These are phyloP conservation scores for Neurospora terricola DNA, from an alignment of 495 filamentous ascomycete genomes.

Conservation along the genomic window DNA sequence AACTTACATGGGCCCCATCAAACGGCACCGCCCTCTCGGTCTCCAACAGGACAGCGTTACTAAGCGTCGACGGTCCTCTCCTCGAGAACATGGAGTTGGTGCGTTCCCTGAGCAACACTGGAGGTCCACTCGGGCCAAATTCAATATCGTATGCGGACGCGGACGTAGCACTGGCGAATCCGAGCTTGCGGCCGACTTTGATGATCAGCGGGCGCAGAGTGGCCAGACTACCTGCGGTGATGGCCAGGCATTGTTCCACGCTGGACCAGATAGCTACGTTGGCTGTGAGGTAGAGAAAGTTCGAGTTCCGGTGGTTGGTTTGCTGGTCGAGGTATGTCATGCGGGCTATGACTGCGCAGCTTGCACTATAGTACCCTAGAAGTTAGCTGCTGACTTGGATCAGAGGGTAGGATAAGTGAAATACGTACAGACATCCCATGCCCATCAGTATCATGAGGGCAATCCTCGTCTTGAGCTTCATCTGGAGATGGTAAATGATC, in stretches of 20 bases:
- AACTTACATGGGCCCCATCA: background rate
- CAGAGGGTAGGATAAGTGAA: background rate
- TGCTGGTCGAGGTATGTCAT: slow-evolving; percentile 11
- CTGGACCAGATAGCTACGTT: slow-evolving; percentile 26
- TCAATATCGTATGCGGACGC: background rate
- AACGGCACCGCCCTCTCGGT: background rate
- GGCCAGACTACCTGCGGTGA: slow-evolving; percentile 21
- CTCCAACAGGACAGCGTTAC: background rate
- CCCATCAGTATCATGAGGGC: slow-evolving; percentile 10
- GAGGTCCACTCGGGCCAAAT: background rate
- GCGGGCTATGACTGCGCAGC: slow-evolving; percentile 18
- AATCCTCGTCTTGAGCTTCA: slow-evolving; percentile 13
- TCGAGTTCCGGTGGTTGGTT: slow-evolving; percentile 1
- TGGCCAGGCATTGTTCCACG: slow-evolving; percentile 21
- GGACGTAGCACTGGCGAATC: background rate
- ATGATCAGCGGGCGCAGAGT: slow-evolving; percentile 22
- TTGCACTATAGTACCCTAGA: slow-evolving; percentile 12
- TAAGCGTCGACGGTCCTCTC: background rate
- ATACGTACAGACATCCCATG: slow-evolving; percentile 16
- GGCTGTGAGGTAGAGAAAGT: slow-evolving; percentile 18
- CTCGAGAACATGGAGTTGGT: background rate
- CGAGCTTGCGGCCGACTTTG: background rate
- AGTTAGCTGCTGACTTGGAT: background rate
- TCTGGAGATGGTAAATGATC: slow-evolving; percentile 19
- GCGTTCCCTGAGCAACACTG: background rate